These are phyloP conservation scores for Ganoderma sinense DNA, from an alignment of 1,284 basidiomycete genomes.

Conservation along the genomic window DNA sequence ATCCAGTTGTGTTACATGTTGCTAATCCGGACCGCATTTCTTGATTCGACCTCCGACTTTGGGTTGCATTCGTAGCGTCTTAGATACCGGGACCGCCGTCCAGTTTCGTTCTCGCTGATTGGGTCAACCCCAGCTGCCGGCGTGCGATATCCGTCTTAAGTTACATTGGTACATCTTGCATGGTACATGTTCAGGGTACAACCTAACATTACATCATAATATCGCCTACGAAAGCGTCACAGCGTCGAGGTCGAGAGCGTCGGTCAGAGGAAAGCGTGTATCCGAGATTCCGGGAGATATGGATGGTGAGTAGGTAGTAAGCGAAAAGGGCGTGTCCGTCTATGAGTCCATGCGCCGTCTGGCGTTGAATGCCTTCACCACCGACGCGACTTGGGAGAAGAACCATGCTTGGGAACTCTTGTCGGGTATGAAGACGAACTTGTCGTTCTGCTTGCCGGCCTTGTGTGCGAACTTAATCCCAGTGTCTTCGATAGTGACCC, in stretches of 20 bases:
- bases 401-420: slow-evolving; percentile 80
- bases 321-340: neutral
- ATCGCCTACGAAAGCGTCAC: slow-evolving; percentile 16
- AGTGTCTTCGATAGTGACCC: slow-evolving; percentile 88
- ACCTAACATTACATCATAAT: slow-evolving; percentile 35
- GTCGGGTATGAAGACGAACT: slow-evolving; percentile 80
- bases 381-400: slow-evolving; percentile 74
- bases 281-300: neutral
- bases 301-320: neutral
- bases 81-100: neutral
- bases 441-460: slow-evolving; percentile 73
- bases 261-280: neutral
- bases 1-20: slow-evolving; percentile 16
- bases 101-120: slow-evolving; percentile 20
- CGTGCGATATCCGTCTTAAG: slow-evolving; percentile 14
- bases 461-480: slow-evolving; percentile 89
- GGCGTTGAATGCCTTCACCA: slow-evolving; percentile 79
- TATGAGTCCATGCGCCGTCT: slow-evolving; percentile 71
- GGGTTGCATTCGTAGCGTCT: slow-evolving; percentile 10
- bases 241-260: neutral
- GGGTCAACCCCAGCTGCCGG: slow-evolving; percentile 6
- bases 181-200: slow-evolving; percentile 32
- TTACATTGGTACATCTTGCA: slow-evolving; percentile 29
- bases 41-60: slow-evolving; percentile 3
- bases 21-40: slow-evolving; percentile 5